Base-by-base conservation (phyloP, 495 filamentous ascomycete genomes). In the Coniosporium apollinis region DNA sequence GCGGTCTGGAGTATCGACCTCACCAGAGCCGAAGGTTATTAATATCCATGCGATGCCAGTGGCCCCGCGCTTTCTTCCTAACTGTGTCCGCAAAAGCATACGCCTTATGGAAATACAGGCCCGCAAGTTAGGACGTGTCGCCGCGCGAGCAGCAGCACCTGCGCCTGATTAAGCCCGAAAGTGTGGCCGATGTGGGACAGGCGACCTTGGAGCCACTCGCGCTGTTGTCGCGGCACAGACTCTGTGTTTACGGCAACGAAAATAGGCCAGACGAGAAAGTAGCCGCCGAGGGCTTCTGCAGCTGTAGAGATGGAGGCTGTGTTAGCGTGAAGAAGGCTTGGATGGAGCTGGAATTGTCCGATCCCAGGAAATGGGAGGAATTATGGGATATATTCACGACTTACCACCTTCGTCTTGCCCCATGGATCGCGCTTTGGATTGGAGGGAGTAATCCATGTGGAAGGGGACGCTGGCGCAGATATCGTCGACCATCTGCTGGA, bases 241-340 rank as follows among this genome's bases (percentile, higher is more conserved):
- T 48, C 39, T 7, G 41, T 33, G 19, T 50, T 43, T 4, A 34
- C 34, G 9, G 43, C 36, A 18, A 53, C 50, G 39, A 46, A 55
- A 6, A 55, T 40, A 2, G 52, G 52, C 49, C 52, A 53, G 10
- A 53, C 38, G 15, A 52, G 39, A 24, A 44, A 48, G 37, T 52
- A 55, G 16, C 44, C 49, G n/a, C 52, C 52, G 18, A 34, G 17
- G 4, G 39, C 39, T 22, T 36, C 26, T 6, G 39, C 26, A 4
- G 36, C 28, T 13, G 11, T 20, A 11, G 19, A 11, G 9, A 5
- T 10, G 16, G n/a, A 22, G n/a, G n/a, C n/a, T n/a, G n/a, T 10
- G 25, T 19, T 17, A 6, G n/a, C 30, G 2, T 33, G 14, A 16
- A 19, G 30, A 33, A 8, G 15, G 19, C 22, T 5, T 7, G 16